These are phyloP conservation scores for Yamadazyma triangularis DNA, from an alignment of 1,139 yeast genomes.

Conservation along the genomic window DNA sequence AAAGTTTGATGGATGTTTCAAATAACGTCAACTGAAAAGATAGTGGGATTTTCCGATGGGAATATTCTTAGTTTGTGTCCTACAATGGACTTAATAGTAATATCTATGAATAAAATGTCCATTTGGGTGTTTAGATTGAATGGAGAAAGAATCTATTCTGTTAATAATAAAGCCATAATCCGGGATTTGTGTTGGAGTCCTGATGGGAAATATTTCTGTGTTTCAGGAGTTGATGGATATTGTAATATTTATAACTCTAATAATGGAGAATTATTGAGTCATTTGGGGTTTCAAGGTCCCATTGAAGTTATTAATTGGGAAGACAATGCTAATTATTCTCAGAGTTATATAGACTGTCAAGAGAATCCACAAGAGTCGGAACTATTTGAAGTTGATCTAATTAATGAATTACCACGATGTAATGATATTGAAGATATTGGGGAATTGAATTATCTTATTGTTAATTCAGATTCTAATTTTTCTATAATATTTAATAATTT, in stretches of 20 bases:
- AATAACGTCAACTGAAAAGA: slow-evolving; percentile 5
- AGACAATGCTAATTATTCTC: slow-evolving; percentile 2
- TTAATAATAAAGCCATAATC: slow-evolving; percentile 33
- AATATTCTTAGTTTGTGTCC: slow-evolving; percentile 52
- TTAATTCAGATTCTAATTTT: slow-evolving; percentile 5
- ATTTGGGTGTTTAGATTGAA: slow-evolving; percentile 51
- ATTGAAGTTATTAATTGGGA: slow-evolving; percentile 24
- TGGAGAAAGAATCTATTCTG: slow-evolving; percentile 53
- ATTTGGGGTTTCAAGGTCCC: slow-evolving; percentile 12
- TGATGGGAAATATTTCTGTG: slow-evolving; percentile 39
- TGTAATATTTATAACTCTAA: slow-evolving; percentile 48
- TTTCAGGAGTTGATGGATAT: slow-evolving; percentile 41
- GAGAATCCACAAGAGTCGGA: slow-evolving; percentile 6
- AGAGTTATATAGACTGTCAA: too few relatives aligned
- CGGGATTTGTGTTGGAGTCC: slow-evolving; percentile 31
- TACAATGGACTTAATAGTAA: slow-evolving; percentile 47
- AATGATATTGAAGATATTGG: slow-evolving; percentile 8
- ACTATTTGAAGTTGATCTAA: slow-evolving; percentile 21
- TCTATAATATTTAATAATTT: slow-evolving; percentile 25
- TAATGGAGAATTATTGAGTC: slow-evolving; percentile 37
- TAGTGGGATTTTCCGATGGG: slow-evolving; percentile 40
- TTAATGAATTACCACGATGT: slow-evolving; percentile 25
- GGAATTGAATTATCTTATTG: slow-evolving; percentile 8
- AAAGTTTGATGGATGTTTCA: slow-evolving; percentile 8
- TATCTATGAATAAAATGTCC: slow-evolving; percentile 44